Conservation (phyloP, 164 flowering plant genomes). For the Cinnamomum chago region DNA sequence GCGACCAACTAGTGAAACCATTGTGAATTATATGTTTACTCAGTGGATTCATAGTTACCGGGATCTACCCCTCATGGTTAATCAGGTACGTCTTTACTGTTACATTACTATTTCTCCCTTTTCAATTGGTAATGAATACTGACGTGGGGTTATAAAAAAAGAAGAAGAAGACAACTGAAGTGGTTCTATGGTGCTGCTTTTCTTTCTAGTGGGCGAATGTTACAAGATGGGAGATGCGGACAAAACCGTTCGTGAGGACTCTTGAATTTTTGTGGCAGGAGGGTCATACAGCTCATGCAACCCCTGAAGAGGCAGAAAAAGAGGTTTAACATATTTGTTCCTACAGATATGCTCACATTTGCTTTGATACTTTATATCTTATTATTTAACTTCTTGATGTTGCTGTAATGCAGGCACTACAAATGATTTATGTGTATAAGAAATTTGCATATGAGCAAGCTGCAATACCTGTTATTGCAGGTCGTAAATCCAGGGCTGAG, state of each 20-base stretch:
- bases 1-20: slow-evolving; percentile 99
- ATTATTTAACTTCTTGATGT: slow-evolving; percentile 16
- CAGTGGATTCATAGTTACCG: slow-evolving; percentile 98
- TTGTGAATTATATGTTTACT: slow-evolving; percentile 98
- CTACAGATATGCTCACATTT: background rate
- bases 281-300: slow-evolving; percentile 98
- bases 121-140: background rate
- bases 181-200: background rate
- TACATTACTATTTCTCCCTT: background rate
- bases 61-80: slow-evolving; percentile 96
- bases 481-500: slow-evolving; percentile 87
- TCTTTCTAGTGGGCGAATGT: slow-evolving; percentile 90
- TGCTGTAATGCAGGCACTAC: slow-evolving; percentile 67
- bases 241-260: slow-evolving; percentile 94
- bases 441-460: slow-evolving; percentile 93
- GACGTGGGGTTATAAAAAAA: no score
- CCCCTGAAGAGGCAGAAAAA: slow-evolving; percentile 87
- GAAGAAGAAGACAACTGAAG: background rate
- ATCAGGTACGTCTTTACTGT: slow-evolving; percentile 53
- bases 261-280: slow-evolving; percentile 99
- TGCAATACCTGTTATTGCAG: slow-evolving; percentile 93
- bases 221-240: slow-evolving; percentile 99
- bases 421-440: slow-evolving; percentile 86
- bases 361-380: background rate
- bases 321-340: slow-evolving; percentile 48